Evolutionary conservation across 805 yeast genomes (phyloP), one percentile per base, ranked within the genome.

Genomic region (Ogataea naganishii): DNA sequence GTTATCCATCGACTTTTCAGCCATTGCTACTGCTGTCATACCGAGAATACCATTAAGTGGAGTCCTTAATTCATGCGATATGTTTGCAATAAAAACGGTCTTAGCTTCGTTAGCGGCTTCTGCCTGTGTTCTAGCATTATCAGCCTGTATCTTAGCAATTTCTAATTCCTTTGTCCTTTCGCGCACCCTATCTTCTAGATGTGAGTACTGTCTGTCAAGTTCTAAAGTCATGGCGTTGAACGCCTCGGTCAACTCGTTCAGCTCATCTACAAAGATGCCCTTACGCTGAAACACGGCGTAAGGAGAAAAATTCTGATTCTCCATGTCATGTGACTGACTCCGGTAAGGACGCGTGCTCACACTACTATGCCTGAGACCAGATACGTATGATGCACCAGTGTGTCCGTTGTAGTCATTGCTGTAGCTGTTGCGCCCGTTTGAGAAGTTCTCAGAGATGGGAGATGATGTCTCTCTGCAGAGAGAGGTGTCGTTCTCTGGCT

Each of bases 71-170:
- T 92, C 98, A 53, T 85, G 96, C 0, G 95, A 83, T 12, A 85
- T 86, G 42, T 88, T 83, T 2, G 96, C 95, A 45, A 85, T 79
- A 50, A 85, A 85, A 6, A 84, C 86, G 6, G 97, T 88, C 49
- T 92, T 92, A 3, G 97, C 95, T 43, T 92, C 96, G 53, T 89
- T 89, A 1, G 98, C 98, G 18, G 80, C 75, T 56, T 89, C 96
- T 10, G 62, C 62, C 29, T 55, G 58, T 38, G 49, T 49, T 27
- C 58, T 39, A 2, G 60, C 60, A 6, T 43, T 20, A 38, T 54
- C 60, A 0, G 96, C 96, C 49, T 80, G 82, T 18, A 80, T 69
- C 44, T 84, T 82, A 7, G 95, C 92, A 2, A 78, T 79, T 52
- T 88, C 96, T 26, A 89, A 64, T 52, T 89, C 95, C 44, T 72